Conservation (phyloP, 345 rosid genomes). For the Rhizophora mangle region DNA sequence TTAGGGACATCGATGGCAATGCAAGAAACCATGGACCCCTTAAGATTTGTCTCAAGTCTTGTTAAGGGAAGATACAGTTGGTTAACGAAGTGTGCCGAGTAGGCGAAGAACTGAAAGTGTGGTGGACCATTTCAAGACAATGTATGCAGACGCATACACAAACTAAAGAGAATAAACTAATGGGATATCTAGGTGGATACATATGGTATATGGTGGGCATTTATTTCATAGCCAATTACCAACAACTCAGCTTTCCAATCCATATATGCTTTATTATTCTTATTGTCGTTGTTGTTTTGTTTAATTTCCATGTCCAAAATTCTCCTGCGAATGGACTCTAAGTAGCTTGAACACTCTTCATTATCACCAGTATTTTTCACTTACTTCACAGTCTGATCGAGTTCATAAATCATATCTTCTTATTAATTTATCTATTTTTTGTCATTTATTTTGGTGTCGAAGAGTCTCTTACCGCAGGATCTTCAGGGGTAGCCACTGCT, state of each 20-base stretch:
- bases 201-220: constrained; percentile 32
- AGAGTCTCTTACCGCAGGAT: no score
- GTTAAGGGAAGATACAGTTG: constrained; percentile 41
- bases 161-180: constrained; percentile 5
- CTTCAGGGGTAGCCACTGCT: no score
- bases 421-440: no score
- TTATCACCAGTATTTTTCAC: no score
- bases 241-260: constrained; percentile 48
- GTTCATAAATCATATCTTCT: no score
- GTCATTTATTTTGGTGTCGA: no score
- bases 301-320: no score
- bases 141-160: constrained; percentile 2
- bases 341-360: no score
- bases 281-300: not conserved
- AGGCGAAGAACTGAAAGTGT: constrained; percentile 21
- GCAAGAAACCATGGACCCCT: constrained; percentile 14
- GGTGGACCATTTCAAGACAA: constrained; percentile 24
- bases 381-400: no score
- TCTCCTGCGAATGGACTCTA: no score
- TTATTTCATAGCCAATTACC: constrained; percentile 19
- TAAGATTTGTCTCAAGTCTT: constrained; percentile 5
- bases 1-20: constrained; percentile 28
- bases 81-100: constrained; percentile 56
- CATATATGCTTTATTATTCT: constrained; percentile 35
- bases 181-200: constrained; percentile 40